These are phyloP conservation scores for Notholithocarpus densiflorus DNA, from an alignment of 306 rosid genomes.

Conservation along the genomic window DNA sequence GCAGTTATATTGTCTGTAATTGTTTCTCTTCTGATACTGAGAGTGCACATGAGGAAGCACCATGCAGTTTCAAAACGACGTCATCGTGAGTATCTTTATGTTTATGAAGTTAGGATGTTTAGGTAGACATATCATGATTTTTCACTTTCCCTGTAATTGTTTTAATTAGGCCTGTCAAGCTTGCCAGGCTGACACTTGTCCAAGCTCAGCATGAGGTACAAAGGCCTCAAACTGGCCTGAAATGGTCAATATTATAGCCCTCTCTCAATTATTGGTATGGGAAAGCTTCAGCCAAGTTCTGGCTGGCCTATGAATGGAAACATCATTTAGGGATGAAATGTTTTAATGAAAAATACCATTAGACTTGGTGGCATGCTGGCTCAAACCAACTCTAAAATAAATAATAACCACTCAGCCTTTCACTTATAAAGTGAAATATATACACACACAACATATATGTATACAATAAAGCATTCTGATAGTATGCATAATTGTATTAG, in stretches of 20 bases:
- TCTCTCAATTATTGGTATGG: too few relatives aligned
- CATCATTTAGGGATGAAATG: too few relatives aligned
- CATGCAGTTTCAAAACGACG: conserved; percentile 51
- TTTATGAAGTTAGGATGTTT: neutral
- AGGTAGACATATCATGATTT: neutral
- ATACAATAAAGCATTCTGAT: neutral
- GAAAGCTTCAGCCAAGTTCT: too few relatives aligned
- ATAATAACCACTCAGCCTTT: neutral
- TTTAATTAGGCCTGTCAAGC: neutral
- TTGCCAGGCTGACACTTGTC: neutral
- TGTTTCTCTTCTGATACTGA: conserved; percentile 58
- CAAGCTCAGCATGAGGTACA: neutral
- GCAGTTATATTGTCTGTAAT: conserved; percentile 62
- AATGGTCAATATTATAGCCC: too few relatives aligned
- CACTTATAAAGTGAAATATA: neutral
- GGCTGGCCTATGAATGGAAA: too few relatives aligned
- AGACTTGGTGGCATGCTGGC: neutral
- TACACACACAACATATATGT: neutral
- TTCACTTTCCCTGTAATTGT: neutral
- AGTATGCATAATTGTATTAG: neutral
- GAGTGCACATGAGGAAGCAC: conserved; percentile 32
- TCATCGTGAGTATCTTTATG: conserved; percentile 58
- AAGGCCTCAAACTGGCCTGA: neutral
- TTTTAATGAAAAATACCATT: neutral
- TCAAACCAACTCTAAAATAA: neutral